Evolutionary conservation across 1,284 basidiomycete species (phyloP).

Genomic region (Trichosporon sp.): DNA sequence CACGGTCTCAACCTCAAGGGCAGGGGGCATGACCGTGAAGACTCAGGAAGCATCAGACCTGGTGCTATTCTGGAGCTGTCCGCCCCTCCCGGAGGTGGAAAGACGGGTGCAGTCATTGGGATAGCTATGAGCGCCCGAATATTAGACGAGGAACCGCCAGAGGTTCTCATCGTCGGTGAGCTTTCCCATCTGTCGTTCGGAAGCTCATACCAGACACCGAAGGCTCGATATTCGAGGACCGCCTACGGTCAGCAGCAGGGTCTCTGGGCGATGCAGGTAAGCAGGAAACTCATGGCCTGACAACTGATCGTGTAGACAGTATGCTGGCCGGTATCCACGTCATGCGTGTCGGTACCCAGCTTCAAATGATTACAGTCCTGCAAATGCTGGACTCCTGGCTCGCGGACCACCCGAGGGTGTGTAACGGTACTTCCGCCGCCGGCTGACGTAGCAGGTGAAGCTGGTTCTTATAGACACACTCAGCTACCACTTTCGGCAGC

Average conservation of each 20-base stretch:
- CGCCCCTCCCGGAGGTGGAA: conserved; percentile 46
- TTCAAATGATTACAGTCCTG: conserved; percentile 46
- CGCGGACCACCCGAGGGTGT: conserved; percentile 37
- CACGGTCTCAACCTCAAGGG: conserved; percentile 16
- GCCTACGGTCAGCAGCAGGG: conserved; percentile 27
- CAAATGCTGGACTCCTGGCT: conserved; percentile 46
- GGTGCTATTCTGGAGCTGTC: conserved; percentile 46
- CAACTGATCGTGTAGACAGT: background rate
- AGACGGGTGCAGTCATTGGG: conserved; percentile 35
- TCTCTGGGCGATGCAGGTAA: background rate
- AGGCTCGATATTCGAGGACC: conserved; percentile 37
- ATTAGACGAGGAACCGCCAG: conserved; percentile 17
- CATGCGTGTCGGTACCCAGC: conserved; percentile 42
- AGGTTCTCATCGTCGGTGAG: conserved; percentile 47
- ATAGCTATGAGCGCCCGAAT: conserved; percentile 36
- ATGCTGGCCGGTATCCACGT: conserved; percentile 41
- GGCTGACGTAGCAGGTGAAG: conserved; percentile 33
- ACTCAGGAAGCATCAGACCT: conserved; percentile 26
- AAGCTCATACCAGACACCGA: conserved; percentile 41
- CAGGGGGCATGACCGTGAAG: conserved; percentile 15
- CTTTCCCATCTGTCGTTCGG: background rate
- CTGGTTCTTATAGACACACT: conserved; percentile 48
- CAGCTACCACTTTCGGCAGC: conserved; percentile 48
- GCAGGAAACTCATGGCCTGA: background rate
- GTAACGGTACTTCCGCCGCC: background rate